These are phyloP conservation scores for Sporothrix protearum DNA, from an alignment of 2,329 filamentous ascomycete species.

Conservation along the genomic window DNA sequence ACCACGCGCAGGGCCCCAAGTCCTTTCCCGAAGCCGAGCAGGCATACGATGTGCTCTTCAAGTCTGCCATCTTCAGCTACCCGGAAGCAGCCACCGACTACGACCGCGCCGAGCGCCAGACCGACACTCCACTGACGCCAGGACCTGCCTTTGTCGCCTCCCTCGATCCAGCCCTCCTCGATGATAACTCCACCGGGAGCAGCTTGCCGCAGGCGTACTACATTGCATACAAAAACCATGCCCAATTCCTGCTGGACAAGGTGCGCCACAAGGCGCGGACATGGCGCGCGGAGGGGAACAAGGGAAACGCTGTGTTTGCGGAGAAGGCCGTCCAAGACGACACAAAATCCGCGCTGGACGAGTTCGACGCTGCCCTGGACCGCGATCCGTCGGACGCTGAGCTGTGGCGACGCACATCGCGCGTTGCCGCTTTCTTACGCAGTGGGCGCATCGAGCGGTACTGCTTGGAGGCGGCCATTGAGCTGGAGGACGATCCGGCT, in stretches of 20 bases:
- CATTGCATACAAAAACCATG: conserved; percentile 91
- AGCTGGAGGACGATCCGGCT: conserved; percentile 63
- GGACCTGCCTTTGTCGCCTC: conserved; percentile 49
- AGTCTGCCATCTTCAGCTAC: conserved; percentile 91
- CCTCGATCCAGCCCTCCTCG: conserved; percentile 56
- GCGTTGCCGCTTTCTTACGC: conserved; percentile 56
- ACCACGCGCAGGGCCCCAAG: conserved; percentile 79
- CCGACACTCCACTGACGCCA: conserved; percentile 46
- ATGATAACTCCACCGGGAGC: conserved; percentile 70
- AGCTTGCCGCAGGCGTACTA: conserved; percentile 87
- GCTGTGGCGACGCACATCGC: conserved; percentile 58
- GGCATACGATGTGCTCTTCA: conserved; percentile 81
- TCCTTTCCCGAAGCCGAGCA: conserved; percentile 72
- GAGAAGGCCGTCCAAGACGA: conserved; percentile 39
- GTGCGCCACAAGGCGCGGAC: conserved; percentile 52
- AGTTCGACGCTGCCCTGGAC: conserved; percentile 58
- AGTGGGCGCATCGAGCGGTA: conserved; percentile 57
- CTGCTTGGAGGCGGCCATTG: conserved; percentile 63
- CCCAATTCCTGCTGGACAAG: conserved; percentile 81
- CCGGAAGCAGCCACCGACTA: conserved; percentile 84
- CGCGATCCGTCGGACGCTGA: conserved; percentile 66
- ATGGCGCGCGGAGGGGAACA: conserved; percentile 18
- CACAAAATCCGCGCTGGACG: conserved; percentile 49
- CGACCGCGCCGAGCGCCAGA: conserved; percentile 61
- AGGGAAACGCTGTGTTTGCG: conserved; percentile 35